Percentiles rank a stretch among this genome's conserved stretches.
Evolutionary conservation across 192 early-diverging fungal species (phyloP).

Genomic region (Backusella australiensis): DNA sequence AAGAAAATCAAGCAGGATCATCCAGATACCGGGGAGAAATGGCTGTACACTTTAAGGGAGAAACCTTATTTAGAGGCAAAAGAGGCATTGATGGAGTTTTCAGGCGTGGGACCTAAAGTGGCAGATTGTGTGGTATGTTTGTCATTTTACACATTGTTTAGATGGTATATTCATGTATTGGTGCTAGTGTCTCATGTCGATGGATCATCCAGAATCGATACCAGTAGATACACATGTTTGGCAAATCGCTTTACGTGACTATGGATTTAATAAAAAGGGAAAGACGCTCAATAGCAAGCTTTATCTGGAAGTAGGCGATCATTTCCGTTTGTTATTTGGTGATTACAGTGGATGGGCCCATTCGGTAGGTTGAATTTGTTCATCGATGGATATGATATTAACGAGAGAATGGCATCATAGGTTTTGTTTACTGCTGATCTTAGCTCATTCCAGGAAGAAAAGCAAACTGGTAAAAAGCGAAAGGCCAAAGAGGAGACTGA

Average conservation of each 20-base stretch:
- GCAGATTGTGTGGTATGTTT: constrained; percentile 85
- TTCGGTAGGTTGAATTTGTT: constrained; percentile 41
- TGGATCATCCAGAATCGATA: constrained; percentile 79
- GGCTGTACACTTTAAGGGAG: constrained; percentile 62
- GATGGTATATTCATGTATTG: not conserved
- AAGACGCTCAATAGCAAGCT: constrained; percentile 60
- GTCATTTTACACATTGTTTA: not conserved
- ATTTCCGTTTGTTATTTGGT: constrained; percentile 78
- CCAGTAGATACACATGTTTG: constrained; percentile 97
- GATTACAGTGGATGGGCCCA: constrained; percentile 81
- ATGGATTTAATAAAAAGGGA: constrained; percentile 51
- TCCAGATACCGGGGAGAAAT: constrained; percentile 46
- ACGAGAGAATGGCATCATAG: not conserved
- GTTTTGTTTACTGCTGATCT: constrained; percentile 54
- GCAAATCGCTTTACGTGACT: constrained; percentile 87
- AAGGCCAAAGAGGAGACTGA: not conserved
- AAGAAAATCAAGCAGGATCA: constrained; percentile 40
- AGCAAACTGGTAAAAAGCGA: not conserved
- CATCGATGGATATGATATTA: not conserved
- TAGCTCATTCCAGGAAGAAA: not conserved
- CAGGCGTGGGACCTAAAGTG: constrained; percentile 93
- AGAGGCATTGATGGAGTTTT: constrained; percentile 62
- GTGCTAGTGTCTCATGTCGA: constrained; percentile 72
- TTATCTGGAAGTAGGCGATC: constrained; percentile 69
- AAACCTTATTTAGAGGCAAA: constrained; percentile 55